Conservation (phyloP, 441 rosid species). For the Pelargonium citronellum region DNA sequence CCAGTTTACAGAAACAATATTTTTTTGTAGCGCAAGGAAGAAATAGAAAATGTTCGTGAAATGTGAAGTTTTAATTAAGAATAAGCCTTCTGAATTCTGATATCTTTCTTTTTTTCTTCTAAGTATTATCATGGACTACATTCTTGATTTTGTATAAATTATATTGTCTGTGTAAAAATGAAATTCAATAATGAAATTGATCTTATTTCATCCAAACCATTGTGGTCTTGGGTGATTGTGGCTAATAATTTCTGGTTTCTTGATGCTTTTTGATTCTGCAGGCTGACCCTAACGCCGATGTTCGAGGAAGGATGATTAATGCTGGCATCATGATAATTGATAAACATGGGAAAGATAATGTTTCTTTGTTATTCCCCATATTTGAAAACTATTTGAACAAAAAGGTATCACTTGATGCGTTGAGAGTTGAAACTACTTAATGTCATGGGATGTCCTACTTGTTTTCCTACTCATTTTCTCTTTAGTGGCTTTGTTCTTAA, state of each 20-base stretch:
- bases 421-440: not conserved
- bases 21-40: not conserved
- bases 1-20: not conserved
- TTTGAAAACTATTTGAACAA: conserved; percentile 95
- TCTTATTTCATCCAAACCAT: not conserved
- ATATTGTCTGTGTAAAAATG: too few species aligned
- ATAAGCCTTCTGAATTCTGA: too few species aligned
- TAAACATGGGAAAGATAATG: conserved; percentile 89
- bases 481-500: not conserved
- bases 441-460: not conserved
- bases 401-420: conserved; percentile 43
- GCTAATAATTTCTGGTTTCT: not conserved
- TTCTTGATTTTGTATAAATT: too few species aligned
- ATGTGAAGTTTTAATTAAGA: too few species aligned
- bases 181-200: not conserved
- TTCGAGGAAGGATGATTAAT: conserved; percentile 97
- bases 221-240: not conserved
- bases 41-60: not conserved
- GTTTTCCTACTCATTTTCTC: not conserved
- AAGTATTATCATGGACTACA: too few species aligned
- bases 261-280: conserved; percentile 30
- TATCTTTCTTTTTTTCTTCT: too few species aligned
- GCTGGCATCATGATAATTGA: conserved; percentile 94
- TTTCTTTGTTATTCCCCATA: conserved; percentile 86
- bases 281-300: conserved; percentile 98